phyloP scores from a whole-genome alignment of 495 filamentous ascomycete species.

The Penicillium desertorum region DNA sequence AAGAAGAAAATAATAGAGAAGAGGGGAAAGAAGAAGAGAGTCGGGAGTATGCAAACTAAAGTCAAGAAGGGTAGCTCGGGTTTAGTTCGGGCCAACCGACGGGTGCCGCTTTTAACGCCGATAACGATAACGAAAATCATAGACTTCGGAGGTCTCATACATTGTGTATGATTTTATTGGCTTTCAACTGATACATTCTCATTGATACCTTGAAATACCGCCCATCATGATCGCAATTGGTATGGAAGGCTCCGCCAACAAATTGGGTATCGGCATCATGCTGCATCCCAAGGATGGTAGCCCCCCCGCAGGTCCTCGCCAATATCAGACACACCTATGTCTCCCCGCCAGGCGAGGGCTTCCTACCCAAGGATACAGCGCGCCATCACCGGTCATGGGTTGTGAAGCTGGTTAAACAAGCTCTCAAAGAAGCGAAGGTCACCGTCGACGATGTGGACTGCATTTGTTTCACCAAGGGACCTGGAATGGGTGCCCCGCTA shows the following conservation, averaged over 20 bases:
- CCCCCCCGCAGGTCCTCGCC: slow-evolving; percentile 73
- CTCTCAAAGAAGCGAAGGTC: slow-evolving; percentile 67
- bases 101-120: slow-evolving; percentile 27
- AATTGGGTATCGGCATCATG: slow-evolving; percentile 92
- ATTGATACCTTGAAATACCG: not conserved
- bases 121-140: slow-evolving; percentile 31
- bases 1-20: slow-evolving; percentile 24
- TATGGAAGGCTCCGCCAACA: slow-evolving; percentile 97
- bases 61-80: slow-evolving; percentile 16
- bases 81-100: slow-evolving; percentile 29
- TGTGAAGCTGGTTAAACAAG: slow-evolving; percentile 72
- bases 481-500: slow-evolving; percentile 96
- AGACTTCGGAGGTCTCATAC: not conserved
- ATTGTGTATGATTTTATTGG: not conserved
- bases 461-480: slow-evolving; percentile 93
- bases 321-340: slow-evolving; percentile 94
- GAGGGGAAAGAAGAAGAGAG: slow-evolving; percentile 19
- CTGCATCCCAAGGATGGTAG: slow-evolving; percentile 65
- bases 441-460: slow-evolving; percentile 69
- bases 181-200: not conserved
- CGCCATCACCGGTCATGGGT: slow-evolving; percentile 87
- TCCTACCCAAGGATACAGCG: slow-evolving; percentile 94
- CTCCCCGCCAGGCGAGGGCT: slow-evolving; percentile 89
- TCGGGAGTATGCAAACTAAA: slow-evolving; percentile 13
- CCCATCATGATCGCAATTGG: slow-evolving; percentile 77